phyloP scores from a whole-genome alignment of 441 rosid species.

The Adansonia gregorii region DNA sequence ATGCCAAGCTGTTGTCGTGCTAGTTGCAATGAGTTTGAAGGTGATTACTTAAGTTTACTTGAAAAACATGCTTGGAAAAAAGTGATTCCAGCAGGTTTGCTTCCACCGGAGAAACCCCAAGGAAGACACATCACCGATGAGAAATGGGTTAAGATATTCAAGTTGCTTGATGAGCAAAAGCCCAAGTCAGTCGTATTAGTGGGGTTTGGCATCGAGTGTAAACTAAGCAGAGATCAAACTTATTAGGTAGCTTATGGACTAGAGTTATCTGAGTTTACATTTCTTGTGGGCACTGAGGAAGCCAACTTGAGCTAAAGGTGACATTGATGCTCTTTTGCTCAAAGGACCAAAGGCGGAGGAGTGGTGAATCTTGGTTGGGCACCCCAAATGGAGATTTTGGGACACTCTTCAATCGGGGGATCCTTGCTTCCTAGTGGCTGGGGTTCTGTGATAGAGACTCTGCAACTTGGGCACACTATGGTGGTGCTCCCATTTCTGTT shows the following conservation, averaged over 20 bases:
- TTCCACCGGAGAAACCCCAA: conserved; percentile 29
- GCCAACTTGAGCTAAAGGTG: conserved; percentile 29
- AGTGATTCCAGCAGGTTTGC: conserved; percentile 35
- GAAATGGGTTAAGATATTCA: conserved; percentile 20
- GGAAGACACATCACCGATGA: background rate
- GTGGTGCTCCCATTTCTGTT: conserved; percentile 32
- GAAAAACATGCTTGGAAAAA: conserved; percentile 4
- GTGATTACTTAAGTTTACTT: conserved; percentile 28
- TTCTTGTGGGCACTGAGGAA: conserved; percentile 38
- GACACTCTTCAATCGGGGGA: conserved; percentile 33
- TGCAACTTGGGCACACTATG: conserved; percentile 36
- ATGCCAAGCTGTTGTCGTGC: conserved; percentile 26
- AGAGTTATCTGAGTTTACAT: conserved; percentile 30
- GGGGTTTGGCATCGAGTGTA: conserved; percentile 40
- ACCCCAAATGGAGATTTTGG: conserved; percentile 34
- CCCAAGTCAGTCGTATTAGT: conserved; percentile 35
- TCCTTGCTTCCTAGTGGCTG: conserved; percentile 42
- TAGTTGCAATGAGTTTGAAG: conserved; percentile 37
- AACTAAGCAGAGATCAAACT: conserved; percentile 34
- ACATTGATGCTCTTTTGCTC: conserved; percentile 16
- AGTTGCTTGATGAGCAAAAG: conserved; percentile 34
- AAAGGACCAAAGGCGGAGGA: conserved; percentile 20
- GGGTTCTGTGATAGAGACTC: conserved; percentile 34
- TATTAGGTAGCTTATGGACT: conserved; percentile 36
- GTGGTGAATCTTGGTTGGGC: conserved; percentile 36